Evolutionary conservation across 1,284 basidiomycete genomes (phyloP).

Genomic region (Irpex rosettiformis): DNA sequence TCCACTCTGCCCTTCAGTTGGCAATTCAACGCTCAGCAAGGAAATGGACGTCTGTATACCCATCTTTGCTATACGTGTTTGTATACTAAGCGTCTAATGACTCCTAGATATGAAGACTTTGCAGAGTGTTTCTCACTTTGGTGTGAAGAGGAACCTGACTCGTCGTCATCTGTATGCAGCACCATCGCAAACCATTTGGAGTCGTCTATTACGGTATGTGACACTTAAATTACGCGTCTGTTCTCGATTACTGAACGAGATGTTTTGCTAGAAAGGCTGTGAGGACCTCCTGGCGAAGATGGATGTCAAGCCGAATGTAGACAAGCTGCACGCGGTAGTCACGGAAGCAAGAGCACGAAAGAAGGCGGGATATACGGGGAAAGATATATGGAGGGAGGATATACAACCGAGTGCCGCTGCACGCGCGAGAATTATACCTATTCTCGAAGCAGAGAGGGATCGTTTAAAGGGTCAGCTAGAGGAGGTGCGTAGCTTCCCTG

Average conservation of each 20-base stretch:
- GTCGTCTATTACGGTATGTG: slow-evolving; percentile 53
- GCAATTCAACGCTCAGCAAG: slow-evolving; percentile 73
- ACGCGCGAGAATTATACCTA: slow-evolving; percentile 56
- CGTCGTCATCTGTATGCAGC: slow-evolving; percentile 61
- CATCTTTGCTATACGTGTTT: slow-evolving; percentile 1
- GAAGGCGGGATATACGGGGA: slow-evolving; percentile 36
- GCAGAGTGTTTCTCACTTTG: slow-evolving; percentile 72
- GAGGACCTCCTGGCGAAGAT: slow-evolving; percentile 63
- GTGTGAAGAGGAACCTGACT: slow-evolving; percentile 70
- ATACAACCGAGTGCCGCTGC: slow-evolving; percentile 59
- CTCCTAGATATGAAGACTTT: slow-evolving; percentile 67
- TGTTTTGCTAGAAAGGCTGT: slow-evolving; percentile 28
- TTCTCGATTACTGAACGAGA: not conserved
- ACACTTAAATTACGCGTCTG: not conserved
- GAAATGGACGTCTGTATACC: slow-evolving; percentile 70
- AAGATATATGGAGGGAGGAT: slow-evolving; percentile 61
- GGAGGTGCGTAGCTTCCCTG: slow-evolving; percentile 34
- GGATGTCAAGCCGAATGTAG: slow-evolving; percentile 62
- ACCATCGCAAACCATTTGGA: slow-evolving; percentile 69
- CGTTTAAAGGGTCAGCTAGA: slow-evolving; percentile 46
- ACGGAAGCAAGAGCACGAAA: slow-evolving; percentile 67
- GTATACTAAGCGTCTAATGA: not conserved
- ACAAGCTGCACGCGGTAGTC: slow-evolving; percentile 64
- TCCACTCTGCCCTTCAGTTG: slow-evolving; percentile 70
- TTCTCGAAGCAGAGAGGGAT: slow-evolving; percentile 52